These are phyloP conservation scores for Chernovozyma aurita DNA, from an alignment of 1,139 yeast species.

Conservation along the genomic window DNA sequence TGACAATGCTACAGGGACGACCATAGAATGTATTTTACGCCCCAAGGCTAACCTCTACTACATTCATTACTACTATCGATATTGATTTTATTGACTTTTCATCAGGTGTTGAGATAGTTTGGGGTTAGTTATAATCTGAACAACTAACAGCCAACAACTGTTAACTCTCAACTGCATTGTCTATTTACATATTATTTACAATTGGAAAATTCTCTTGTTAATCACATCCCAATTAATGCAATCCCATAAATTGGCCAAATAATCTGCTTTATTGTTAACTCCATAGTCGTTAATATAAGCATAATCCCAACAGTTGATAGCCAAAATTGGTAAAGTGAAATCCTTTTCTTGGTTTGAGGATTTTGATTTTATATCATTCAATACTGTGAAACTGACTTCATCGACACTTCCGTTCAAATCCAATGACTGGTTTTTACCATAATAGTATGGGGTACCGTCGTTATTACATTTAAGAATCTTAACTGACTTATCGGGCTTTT, in stretches of 20 bases:
- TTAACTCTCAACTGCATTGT: background rate
- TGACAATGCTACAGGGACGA: too few relatives aligned
- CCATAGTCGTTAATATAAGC: slow-evolving; percentile 85
- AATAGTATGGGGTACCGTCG: slow-evolving; percentile 88
- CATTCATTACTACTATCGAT: too few relatives aligned
- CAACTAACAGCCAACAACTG: too few relatives aligned
- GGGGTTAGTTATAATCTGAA: too few relatives aligned
- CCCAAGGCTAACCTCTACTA: too few relatives aligned
- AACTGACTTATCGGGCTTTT: slow-evolving; percentile 62
- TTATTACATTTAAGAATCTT: slow-evolving; percentile 64
- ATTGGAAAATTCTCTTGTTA: slow-evolving; percentile 52
- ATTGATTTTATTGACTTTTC: too few relatives aligned
- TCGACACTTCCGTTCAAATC: slow-evolving; percentile 74
- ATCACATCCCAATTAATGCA: slow-evolving; percentile 86
- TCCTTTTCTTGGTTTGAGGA: slow-evolving; percentile 49
- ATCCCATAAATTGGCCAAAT: slow-evolving; percentile 71
- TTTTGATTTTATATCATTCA: slow-evolving; percentile 43
- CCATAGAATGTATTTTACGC: too few relatives aligned
- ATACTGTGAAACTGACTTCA: slow-evolving; percentile 45
- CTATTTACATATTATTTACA: slow-evolving; percentile 19
- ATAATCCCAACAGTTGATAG: slow-evolving; percentile 82
- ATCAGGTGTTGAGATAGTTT: too few relatives aligned
- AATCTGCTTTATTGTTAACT: slow-evolving; percentile 66
- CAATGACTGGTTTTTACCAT: slow-evolving; percentile 66
- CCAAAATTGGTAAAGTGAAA: slow-evolving; percentile 74